Percentiles rank a stretch among this genome's conserved stretches.
Evolutionary conservation across 73 alveolate species (phyloP).

Genomic region (Symbiodinium pilosum): DNA sequence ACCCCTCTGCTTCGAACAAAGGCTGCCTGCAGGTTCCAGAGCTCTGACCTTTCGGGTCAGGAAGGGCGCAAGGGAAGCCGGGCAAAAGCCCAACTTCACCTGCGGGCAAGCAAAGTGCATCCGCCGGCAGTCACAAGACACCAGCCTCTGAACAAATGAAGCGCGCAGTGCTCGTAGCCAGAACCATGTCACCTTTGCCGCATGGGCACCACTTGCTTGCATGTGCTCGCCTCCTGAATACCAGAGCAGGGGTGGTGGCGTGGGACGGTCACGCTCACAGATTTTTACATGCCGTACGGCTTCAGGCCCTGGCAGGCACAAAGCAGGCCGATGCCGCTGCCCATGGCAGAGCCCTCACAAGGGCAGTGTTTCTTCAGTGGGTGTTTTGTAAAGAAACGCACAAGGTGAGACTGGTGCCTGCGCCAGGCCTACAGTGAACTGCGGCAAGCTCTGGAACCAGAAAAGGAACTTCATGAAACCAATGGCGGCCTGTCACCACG

Average conservation of each 20-base stretch:
- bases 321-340: constrained; percentile 66
- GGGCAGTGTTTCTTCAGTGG: not conserved
- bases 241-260: too few species aligned
- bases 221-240: not conserved
- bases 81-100: constrained; percentile 86
- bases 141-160: constrained; percentile 56
- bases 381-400: too few species aligned
- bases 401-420: constrained; percentile 49
- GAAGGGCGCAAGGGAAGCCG: constrained; percentile 62
- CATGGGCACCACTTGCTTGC: not conserved
- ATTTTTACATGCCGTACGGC: too few species aligned
- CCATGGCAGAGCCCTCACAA: constrained; percentile 85
- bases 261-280: too few species aligned
- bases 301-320: constrained; percentile 21
- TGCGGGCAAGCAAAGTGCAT: not conserved
- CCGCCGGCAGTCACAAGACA: too few species aligned
- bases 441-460: constrained; percentile 92
- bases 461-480: constrained; percentile 87
- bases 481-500: constrained; percentile 17
- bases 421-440: constrained; percentile 71
- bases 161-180: constrained; percentile 61
- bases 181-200: constrained; percentile 57
- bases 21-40: too few species aligned
- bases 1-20: too few species aligned
- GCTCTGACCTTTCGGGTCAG: constrained; percentile 34